A percentile compares a stretch with the other conserved stretches of the same genome.
Conservation (phyloP, 306 rosid genomes). For the Pueraria montana region DNA sequence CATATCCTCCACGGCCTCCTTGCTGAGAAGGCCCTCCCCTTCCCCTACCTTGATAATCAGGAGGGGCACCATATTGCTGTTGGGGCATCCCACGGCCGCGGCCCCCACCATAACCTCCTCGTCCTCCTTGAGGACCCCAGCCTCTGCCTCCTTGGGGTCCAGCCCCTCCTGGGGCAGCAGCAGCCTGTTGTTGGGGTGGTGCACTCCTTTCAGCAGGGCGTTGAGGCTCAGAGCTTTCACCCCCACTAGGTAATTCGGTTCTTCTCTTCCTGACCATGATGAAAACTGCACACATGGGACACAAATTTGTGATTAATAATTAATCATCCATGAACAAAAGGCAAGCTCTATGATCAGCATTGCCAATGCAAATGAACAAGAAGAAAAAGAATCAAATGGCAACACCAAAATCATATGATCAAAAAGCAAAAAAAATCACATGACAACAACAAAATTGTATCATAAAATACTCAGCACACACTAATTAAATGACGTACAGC, state of each 20-base stretch:
- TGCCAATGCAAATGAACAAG: neutral
- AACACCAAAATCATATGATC: neutral
- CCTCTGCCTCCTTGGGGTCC: slow-evolving; percentile 81
- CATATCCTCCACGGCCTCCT: slow-evolving; percentile 75
- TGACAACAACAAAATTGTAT: neutral
- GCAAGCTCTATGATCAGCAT: neutral
- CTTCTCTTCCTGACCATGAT: slow-evolving; percentile 83
- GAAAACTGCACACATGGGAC: slow-evolving; percentile 44
- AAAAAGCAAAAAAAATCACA: neutral
- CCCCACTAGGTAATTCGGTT: slow-evolving; percentile 69
- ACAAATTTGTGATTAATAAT: neutral
- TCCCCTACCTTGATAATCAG: slow-evolving; percentile 86
- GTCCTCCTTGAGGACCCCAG: slow-evolving; percentile 76
- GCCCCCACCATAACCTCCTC: slow-evolving; percentile 66
- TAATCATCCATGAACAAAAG: neutral
- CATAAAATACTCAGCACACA: neutral
- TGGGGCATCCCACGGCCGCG: slow-evolving; percentile 71
- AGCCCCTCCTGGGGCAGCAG: slow-evolving; percentile 50
- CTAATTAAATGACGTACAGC: neutral
- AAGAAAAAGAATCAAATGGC: neutral
- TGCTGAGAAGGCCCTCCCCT: slow-evolving; percentile 85
- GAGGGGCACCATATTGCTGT: slow-evolving; percentile 73
- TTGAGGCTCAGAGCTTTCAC: slow-evolving; percentile 77
- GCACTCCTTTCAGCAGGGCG: slow-evolving; percentile 66
- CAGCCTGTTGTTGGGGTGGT: slow-evolving; percentile 60